Evolutionary conservation across 1,139 yeast genomes (phyloP).

Genomic region (Lodderomyces beijingensis): DNA sequence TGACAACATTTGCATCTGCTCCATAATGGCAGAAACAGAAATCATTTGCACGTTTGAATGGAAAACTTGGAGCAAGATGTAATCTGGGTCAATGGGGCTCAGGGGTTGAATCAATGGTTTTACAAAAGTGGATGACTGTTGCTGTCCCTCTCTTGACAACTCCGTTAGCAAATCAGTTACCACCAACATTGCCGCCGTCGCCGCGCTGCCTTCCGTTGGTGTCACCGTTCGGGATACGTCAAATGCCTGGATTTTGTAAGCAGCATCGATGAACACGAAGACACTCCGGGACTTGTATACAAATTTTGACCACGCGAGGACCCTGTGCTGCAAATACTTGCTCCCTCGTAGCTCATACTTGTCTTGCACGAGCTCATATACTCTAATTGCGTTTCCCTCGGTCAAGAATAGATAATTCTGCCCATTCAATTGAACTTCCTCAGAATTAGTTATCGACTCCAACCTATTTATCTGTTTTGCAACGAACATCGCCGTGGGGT

Average conservation of each 20-base stretch:
- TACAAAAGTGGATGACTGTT: conserved; percentile 18
- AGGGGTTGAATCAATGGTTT: conserved; percentile 16
- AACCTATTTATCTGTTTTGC: conserved; percentile 15
- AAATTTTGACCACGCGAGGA: conserved; percentile 4
- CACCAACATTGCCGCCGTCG: no score
- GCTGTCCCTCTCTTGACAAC: conserved; percentile 20
- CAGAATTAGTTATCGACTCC: conserved; percentile 7
- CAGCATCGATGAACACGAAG: conserved; percentile 1
- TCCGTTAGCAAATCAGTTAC: neutral
- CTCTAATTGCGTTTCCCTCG: neutral
- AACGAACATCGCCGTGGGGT: conserved; percentile 14
- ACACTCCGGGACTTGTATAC: neutral
- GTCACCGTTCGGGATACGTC: neutral
- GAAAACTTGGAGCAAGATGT: conserved; percentile 25
- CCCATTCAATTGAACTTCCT: conserved; percentile 2
- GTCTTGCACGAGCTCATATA: neutral
- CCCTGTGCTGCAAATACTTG: neutral
- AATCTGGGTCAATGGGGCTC: conserved; percentile 12
- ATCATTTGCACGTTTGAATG: conserved; percentile 28
- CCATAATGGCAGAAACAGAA: neutral
- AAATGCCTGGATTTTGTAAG: neutral
- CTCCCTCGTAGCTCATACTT: neutral
- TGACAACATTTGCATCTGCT: neutral
- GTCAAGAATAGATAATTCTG: conserved; percentile 1
- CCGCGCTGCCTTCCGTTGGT: neutral